Conservation (phyloP, 2,329 filamentous ascomycete species). For the Plectosphaerella plurivora region DNA sequence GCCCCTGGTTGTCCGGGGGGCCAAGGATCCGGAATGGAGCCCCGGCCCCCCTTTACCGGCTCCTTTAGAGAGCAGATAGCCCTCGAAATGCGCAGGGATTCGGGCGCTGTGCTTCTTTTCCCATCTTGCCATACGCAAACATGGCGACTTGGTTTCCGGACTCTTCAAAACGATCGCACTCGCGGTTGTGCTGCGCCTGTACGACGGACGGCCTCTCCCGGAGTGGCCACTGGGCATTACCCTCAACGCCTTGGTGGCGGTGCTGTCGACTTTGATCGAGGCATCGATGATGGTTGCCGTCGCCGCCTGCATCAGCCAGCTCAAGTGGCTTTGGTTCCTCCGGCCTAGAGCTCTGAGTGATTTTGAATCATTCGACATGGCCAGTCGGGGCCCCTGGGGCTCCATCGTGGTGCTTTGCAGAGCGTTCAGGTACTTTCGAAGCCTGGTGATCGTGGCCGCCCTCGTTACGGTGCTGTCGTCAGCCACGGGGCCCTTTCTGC, state of each 20-base stretch:
- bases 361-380: conserved; percentile 9
- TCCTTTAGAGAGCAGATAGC: no score
- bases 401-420: conserved; percentile 2
- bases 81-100: no score
- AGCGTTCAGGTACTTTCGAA: not conserved
- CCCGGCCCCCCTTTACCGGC: no score
- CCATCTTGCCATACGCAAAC: not conserved
- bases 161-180: no score
- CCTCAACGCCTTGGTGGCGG: conserved; percentile 18
- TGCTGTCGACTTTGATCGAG: conserved; percentile 18
- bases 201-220: conserved; percentile 13
- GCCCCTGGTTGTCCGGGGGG: no score
- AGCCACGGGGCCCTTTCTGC: not conserved
- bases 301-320: conserved; percentile 15
- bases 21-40: no score
- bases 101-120: no score
- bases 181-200: conserved; percentile 3
- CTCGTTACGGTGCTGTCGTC: not conserved
- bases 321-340: conserved; percentile 11
- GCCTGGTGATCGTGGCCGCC: not conserved
- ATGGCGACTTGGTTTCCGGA: not conserved
- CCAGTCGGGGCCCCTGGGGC: conserved; percentile 12
- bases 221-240: conserved; percentile 16
- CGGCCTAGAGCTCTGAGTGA: conserved; percentile 5
- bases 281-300: conserved; percentile 16